These are phyloP conservation scores for Luffa aegyptiaca DNA, from an alignment of 306 rosid species.

Conservation along the genomic window DNA sequence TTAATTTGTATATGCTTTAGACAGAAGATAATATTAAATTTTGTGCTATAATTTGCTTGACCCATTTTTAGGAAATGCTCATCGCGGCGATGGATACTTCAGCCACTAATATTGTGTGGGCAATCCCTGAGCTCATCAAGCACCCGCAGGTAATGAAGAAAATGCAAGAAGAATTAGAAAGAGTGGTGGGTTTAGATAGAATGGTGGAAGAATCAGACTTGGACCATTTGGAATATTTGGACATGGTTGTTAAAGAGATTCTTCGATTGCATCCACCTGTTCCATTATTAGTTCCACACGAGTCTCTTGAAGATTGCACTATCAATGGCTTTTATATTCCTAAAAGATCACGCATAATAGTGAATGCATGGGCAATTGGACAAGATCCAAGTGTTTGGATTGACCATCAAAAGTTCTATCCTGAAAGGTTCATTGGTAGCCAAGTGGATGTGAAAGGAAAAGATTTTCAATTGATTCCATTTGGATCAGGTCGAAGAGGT, in stretches of 20 bases:
- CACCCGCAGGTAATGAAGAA: slow-evolving; percentile 47
- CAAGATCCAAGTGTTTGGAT: slow-evolving; percentile 22
- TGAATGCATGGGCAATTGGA: slow-evolving; percentile 24
- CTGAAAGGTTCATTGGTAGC: slow-evolving; percentile 17
- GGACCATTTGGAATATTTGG: slow-evolving; percentile 11
- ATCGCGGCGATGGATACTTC: slow-evolving; percentile 11
- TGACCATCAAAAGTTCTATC: slow-evolving; percentile 17
- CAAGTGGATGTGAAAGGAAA: slow-evolving; percentile 17
- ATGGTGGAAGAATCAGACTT: slow-evolving; percentile 51
- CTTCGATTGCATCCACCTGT: neutral
- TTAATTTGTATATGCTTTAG: no score
- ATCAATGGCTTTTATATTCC: neutral
- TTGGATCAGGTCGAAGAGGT: slow-evolving; percentile 27
- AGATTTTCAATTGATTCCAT: slow-evolving; percentile 23
- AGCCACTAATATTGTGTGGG: slow-evolving; percentile 43
- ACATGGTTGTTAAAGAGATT: slow-evolving; percentile 20
- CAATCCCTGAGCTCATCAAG: slow-evolving; percentile 35
- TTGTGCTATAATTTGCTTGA: neutral
- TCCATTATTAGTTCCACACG: slow-evolving; percentile 42
- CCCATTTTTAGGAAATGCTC: neutral
- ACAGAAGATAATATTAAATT: no score
- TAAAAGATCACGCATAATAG: slow-evolving; percentile 10
- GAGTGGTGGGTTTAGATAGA: slow-evolving; percentile 39
- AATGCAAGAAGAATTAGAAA: slow-evolving; percentile 35
- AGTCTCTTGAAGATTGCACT: neutral